Evolutionary conservation across 129 eudicot species (phyloP), one percentile per base, ranked within the genome.

Genomic region (Kitagawia praeruptora): DNA sequence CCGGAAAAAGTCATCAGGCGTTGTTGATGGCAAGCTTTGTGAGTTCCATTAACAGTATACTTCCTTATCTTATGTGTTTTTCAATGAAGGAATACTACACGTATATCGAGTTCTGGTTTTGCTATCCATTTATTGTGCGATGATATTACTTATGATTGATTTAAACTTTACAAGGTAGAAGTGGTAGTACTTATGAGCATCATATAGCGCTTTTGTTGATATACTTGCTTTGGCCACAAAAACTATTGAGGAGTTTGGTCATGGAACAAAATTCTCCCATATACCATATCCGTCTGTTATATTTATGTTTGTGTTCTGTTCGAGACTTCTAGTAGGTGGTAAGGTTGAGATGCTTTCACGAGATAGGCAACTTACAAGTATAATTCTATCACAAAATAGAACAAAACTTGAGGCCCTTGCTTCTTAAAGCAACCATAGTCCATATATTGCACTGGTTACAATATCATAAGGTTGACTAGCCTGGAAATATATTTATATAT

Each of bases 171-270:
- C 6, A 16, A 46, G 49, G 15, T 46, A 46, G 12, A 46, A 0
- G 12, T 46, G 19, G 53, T 14, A 48, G 18, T 51, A n/a, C n/a
- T n/a, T n/a, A n/a, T n/a, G 89, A 64, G 96, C 96, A 81, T 92
- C 96, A 73, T 92, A 75, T 76, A 92, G 93, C 23, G 93, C 98
- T 27, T 90, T 85, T 56, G 79, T 93, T 37, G 98, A 90, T 71
- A 91, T 87, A 11, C 82, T 89, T 75, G 38, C 70, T 27, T 63
- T 90, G 23, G 92, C 96, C 37, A 90, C 93, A 61, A 86, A 90
- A 78, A 89, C 93, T 19, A 87, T 90, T 16, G 93, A 93, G 82
- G 78, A 51, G 27, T 46, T 46, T 46, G 49, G 49, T 46, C 49
- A 46, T 2, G 49, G 49, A 46, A 46, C 58, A 51, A 4, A 51